Conservation (phyloP, 2,329 filamentous ascomycete genomes). For the Metarhizium humberi region DNA sequence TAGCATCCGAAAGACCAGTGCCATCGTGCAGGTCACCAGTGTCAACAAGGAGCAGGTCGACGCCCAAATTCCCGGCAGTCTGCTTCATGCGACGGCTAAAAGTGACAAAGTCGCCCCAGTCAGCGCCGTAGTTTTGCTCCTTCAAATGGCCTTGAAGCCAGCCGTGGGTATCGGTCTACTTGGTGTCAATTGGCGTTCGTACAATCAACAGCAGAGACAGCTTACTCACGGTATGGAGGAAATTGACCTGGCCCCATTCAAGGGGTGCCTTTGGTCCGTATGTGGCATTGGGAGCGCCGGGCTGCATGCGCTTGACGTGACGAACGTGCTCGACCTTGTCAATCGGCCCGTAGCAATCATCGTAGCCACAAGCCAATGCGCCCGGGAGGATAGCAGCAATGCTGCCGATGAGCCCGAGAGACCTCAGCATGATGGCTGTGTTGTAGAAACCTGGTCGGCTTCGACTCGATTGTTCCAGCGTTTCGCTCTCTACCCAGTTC, state of each 20-base stretch:
- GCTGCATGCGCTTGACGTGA: constrained; percentile 39
- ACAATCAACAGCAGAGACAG: not conserved
- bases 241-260: constrained; percentile 56
- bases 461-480: not conserved
- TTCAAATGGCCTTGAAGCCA: constrained; percentile 54
- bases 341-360: constrained; percentile 30
- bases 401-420: constrained; percentile 6
- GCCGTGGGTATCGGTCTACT: constrained; percentile 47
- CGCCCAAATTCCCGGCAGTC: constrained; percentile 44
- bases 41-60: constrained; percentile 52
- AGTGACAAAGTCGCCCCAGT: constrained; percentile 57
- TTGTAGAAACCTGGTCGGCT: not conserved
- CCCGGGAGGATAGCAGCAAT: constrained; percentile 9
- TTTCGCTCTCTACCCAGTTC: not conserved
- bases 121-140: constrained; percentile 53
- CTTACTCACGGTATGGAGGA: constrained; percentile 40
- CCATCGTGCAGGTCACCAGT: constrained; percentile 61
- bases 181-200: not conserved
- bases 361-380: constrained; percentile 25
- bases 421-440: constrained; percentile 5
- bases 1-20: constrained; percentile 52
- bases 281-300: constrained; percentile 30
- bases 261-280: constrained; percentile 35
- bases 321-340: constrained; percentile 34
- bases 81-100: constrained; percentile 52